Evolutionary conservation across 805 yeast species (phyloP).

Genomic region (Hanseniaspora valbyensis): DNA sequence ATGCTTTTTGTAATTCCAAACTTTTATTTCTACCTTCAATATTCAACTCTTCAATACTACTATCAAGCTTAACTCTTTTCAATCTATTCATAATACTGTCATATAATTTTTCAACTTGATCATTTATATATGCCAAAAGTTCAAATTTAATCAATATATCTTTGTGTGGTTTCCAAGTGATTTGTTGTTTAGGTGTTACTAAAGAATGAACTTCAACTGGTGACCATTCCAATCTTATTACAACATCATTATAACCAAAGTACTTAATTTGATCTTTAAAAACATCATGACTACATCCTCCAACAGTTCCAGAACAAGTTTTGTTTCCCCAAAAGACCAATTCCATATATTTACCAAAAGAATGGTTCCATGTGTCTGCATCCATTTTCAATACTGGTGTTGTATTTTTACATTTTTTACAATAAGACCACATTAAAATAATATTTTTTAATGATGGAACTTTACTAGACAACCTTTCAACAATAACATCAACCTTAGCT

Average conservation of each 20-base stretch:
- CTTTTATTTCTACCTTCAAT: constrained; percentile 55
- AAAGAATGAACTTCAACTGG: constrained; percentile 68
- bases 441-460: constrained; percentile 53
- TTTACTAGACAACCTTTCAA: constrained; percentile 49
- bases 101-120: constrained; percentile 52
- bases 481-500: constrained; percentile 66
- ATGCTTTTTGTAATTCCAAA: constrained; percentile 44
- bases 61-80: constrained; percentile 59
- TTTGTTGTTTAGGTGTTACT: constrained; percentile 58
- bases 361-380: constrained; percentile 77
- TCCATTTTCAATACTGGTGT: constrained; percentile 76
- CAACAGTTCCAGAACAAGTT: constrained; percentile 45
- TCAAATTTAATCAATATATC: constrained; percentile 61
- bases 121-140: constrained; percentile 42
- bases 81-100: constrained; percentile 60
- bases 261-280: constrained; percentile 72
- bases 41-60: constrained; percentile 54
- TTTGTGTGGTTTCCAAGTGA: constrained; percentile 61
- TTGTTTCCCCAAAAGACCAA: constrained; percentile 63
- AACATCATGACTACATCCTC: constrained; percentile 68
- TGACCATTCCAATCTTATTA: constrained; percentile 68
- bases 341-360: constrained; percentile 89
- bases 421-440: constrained; percentile 82
- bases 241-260: constrained; percentile 69
- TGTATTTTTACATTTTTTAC: constrained; percentile 63